Conservation (phyloP, 768 basidiomycete genomes). For the Xerocomellus chrysenteron region DNA sequence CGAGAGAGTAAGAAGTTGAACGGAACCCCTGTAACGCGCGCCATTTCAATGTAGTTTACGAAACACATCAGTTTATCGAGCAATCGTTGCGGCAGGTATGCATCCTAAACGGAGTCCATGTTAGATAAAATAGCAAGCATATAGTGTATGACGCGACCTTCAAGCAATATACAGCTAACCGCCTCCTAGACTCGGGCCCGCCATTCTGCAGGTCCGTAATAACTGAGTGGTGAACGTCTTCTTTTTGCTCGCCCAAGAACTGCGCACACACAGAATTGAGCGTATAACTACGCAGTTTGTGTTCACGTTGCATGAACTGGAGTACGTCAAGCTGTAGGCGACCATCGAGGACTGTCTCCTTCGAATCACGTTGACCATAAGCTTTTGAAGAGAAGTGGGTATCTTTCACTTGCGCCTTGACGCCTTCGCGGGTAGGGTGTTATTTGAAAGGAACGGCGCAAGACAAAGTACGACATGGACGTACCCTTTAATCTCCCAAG, state of each 20-base stretch:
- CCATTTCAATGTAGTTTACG: constrained; percentile 98
- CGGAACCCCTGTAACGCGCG: constrained; percentile 99
- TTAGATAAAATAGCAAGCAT: background rate
- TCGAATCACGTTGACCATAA: constrained; percentile 95
- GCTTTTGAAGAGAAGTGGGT: constrained; percentile 99
- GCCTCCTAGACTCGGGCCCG: constrained; percentile 86
- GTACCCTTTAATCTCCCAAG: constrained; percentile 76
- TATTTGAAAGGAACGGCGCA: background rate
- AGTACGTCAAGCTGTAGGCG: constrained; percentile 93
- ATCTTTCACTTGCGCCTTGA: constrained; percentile 79
- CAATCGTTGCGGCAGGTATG: constrained; percentile 93
- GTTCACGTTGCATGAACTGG: constrained; percentile 98
- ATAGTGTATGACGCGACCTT: constrained; percentile 54
- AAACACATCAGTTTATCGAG: constrained; percentile 99
- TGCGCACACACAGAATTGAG: constrained; percentile 98
- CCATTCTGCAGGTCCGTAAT: constrained; percentile 98
- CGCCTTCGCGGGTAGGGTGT: constrained; percentile 43
- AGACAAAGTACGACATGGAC: constrained; percentile 5
- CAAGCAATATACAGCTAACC: constrained; percentile 95
- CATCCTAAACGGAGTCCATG: constrained; percentile 59
- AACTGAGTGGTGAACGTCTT: constrained; percentile 97
- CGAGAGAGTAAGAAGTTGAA: constrained; percentile 94
- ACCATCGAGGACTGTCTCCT: constrained; percentile 88
- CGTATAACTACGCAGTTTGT: constrained; percentile 95
- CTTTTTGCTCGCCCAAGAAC: constrained; percentile 98